phyloP scores from a whole-genome alignment of 2,329 filamentous ascomycete genomes.

The Botryosphaeria dothidea region DNA sequence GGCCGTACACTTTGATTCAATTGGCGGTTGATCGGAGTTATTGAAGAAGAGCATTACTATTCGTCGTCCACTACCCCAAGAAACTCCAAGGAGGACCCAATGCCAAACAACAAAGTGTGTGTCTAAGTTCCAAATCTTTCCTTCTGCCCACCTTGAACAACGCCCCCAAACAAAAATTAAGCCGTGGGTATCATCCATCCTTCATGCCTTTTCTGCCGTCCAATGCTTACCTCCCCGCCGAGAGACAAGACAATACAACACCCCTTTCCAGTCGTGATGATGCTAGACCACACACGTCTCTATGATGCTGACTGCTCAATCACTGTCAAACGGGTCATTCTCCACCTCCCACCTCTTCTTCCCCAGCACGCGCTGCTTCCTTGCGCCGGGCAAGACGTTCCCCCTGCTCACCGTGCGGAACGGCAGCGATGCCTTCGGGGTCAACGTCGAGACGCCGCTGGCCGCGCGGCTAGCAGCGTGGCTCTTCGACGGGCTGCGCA shows the following conservation, averaged over 20 bases:
- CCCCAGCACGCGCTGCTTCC: slow-evolving; percentile 49
- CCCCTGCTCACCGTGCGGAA: slow-evolving; percentile 32
- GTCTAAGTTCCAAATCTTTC: background rate
- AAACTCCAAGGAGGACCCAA: background rate
- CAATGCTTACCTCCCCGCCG: too few relatives aligned
- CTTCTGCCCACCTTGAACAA: too few relatives aligned
- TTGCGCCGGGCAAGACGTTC: slow-evolving; percentile 28
- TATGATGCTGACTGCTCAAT: too few relatives aligned
- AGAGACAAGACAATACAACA: too few relatives aligned
- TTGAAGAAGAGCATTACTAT: background rate
- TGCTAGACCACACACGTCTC: too few relatives aligned
- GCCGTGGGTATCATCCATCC: background rate
- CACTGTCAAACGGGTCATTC: slow-evolving; percentile 16
- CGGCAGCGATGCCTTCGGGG: slow-evolving; percentile 2
- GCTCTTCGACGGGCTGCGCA: slow-evolving; percentile 19
- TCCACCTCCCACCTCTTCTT: slow-evolving; percentile 48
- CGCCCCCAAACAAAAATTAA: background rate
- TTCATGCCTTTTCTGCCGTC: background rate
- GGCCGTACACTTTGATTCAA: too few relatives aligned
- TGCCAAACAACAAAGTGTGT: background rate
- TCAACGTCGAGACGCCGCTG: background rate
- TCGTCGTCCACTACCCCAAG: background rate
- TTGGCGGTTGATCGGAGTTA: too few relatives aligned
- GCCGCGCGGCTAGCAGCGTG: background rate
- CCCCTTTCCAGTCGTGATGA: background rate